phyloP scores from a whole-genome alignment of 306 rosid species.

The Hylodesmum podocarpum region DNA sequence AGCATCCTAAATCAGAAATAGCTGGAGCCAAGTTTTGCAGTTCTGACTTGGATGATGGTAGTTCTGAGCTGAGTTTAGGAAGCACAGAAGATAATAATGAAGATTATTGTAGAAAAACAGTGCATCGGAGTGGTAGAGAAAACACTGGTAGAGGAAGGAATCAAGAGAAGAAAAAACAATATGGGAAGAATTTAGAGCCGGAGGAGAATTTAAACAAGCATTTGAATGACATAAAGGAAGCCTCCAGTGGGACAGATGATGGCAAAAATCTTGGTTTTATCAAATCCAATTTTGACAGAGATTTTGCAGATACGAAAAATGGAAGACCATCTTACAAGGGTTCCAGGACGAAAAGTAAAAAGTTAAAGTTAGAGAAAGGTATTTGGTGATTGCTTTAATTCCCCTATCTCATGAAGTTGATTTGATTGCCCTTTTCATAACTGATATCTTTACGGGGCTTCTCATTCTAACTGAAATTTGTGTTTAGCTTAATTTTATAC shows the following conservation, averaged over 20 bases:
- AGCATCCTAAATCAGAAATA: conserved; percentile 57
- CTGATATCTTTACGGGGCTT: conserved; percentile 16
- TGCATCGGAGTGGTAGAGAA: conserved; percentile 41
- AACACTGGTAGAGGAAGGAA: conserved; percentile 40
- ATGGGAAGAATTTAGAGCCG: conserved; percentile 50
- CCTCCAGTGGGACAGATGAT: conserved; percentile 77
- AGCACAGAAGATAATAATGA: conserved; percentile 65
- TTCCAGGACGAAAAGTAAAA: conserved; percentile 60
- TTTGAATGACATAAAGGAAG: conserved; percentile 72
- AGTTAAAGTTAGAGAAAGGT: conserved; percentile 59
- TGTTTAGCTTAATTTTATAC: conserved; percentile 14
- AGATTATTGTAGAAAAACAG: conserved; percentile 41
- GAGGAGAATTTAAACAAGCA: conserved; percentile 48
- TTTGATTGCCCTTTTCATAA: conserved; percentile 14
- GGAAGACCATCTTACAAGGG: conserved; percentile 57
- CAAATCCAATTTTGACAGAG: conserved; percentile 53
- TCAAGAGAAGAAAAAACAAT: conserved; percentile 51
- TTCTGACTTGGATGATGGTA: conserved; percentile 57
- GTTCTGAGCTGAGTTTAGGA: conserved; percentile 77
- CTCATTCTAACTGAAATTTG: conserved; percentile 23
- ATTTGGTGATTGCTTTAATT: conserved; percentile 26
- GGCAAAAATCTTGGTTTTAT: conserved; percentile 49
- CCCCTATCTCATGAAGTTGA: not conserved
- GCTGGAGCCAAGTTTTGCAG: conserved; percentile 38
- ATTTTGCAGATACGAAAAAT: conserved; percentile 45